Evolutionary conservation across 805 yeast genomes (phyloP).

Genomic region (Candida ulmi): DNA sequence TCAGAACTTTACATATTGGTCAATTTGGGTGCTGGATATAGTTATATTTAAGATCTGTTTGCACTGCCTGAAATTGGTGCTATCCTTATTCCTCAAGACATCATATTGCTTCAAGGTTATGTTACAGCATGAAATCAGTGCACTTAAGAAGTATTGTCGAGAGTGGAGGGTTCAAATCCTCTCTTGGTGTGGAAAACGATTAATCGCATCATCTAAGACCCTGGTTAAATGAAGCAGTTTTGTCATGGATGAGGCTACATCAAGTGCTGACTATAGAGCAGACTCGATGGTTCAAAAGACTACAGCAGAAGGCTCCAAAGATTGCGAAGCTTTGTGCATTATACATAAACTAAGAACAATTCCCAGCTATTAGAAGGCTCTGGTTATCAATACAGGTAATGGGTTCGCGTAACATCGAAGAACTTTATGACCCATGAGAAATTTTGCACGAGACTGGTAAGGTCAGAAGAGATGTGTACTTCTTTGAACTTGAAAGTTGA

Average conservation of each 20-base stretch:
- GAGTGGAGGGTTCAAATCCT: constrained; percentile 62
- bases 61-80: too few species aligned
- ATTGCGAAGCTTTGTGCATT: constrained; percentile 62
- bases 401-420: constrained; percentile 30
- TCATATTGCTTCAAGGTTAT: too few species aligned
- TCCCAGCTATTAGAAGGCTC: constrained; percentile 47
- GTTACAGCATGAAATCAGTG: too few species aligned
- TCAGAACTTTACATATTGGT: too few species aligned
- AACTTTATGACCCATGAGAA: too few species aligned
- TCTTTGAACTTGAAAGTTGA: too few species aligned
- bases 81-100: too few species aligned
- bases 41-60: too few species aligned
- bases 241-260: constrained; percentile 69
- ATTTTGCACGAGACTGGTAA: too few species aligned
- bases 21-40: too few species aligned
- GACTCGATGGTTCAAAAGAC: constrained; percentile 57
- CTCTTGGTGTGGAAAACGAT: constrained; percentile 61
- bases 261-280: constrained; percentile 66
- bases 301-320: constrained; percentile 47
- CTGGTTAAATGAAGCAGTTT: constrained; percentile 57
- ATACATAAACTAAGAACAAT: constrained; percentile 67
- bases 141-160: constrained; percentile 53
- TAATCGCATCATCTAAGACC: constrained; percentile 65
- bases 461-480: too few species aligned
- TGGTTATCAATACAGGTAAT: constrained; percentile 54